Conservation (phyloP, 2,329 filamentous ascomycete genomes). For the Botrytis tulipae region DNA sequence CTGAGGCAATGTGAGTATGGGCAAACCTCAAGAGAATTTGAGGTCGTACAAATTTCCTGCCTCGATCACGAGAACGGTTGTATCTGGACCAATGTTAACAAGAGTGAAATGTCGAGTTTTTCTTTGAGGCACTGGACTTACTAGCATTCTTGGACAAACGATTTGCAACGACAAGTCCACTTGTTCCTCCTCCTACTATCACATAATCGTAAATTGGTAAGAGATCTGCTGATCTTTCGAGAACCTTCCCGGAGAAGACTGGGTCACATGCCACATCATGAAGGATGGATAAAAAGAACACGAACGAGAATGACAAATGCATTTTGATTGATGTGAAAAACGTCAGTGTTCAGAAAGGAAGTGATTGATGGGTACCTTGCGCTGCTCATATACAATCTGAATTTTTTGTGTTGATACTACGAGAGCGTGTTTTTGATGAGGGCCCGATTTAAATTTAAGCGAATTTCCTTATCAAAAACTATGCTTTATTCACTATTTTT, state of each 20-base stretch:
- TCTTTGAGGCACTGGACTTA: background rate
- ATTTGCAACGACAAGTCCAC: constrained; percentile 18
- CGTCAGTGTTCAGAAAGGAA: background rate
- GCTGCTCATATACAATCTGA: background rate
- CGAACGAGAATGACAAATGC: background rate
- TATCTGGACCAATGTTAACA: background rate
- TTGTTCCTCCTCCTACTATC: constrained; percentile 18
- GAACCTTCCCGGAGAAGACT: background rate
- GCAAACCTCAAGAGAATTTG: background rate
- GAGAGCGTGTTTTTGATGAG: too few relatives aligned
- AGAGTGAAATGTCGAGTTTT: background rate
- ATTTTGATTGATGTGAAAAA: background rate
- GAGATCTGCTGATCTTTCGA: background rate
- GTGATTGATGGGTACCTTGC: background rate
- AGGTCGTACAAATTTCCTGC: constrained; percentile 9
- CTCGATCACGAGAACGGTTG: constrained; percentile 17
- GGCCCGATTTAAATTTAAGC: too few relatives aligned
- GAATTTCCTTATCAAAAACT: too few relatives aligned
- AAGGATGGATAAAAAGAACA: background rate
- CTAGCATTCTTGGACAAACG: constrained; percentile 4
- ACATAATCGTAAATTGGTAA: constrained; percentile 20
- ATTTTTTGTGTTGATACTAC: background rate
- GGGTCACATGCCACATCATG: background rate
- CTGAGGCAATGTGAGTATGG: background rate
- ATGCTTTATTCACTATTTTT: too few relatives aligned